Base-by-base conservation (phyloP, 768 basidiomycete genomes). In the Leucosporidium creatinivorum region DNA sequence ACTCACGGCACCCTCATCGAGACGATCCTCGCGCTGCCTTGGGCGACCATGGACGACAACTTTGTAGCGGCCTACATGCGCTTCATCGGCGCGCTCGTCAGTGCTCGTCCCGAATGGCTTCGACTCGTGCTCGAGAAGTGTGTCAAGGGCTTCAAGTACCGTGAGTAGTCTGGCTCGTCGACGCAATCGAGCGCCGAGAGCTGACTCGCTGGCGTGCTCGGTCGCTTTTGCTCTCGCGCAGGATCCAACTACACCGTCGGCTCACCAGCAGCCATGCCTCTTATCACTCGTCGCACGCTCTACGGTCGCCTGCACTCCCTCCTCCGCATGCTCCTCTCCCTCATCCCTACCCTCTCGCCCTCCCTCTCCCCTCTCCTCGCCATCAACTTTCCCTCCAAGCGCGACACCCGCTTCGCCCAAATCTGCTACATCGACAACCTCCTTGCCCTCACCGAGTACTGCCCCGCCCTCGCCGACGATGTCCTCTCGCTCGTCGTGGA, bases 401-500 rank as follows among this genome's bases (percentile, higher is more conserved):
- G 93, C 36, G 91, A 94, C 76, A 84, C 83, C 51, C 86, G 87
- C 73, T 79, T 84, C 3, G 81, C 85, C 0, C 93, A 97, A 73
- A 84, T 87, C 4, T 90, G 91, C 0, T 99, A 92, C 75, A 89
- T 97, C 71, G 86, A 90, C 55, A 99, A 99, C 77, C 78, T 92
- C 21, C 83, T 98, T 9, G 84, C 85, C 44, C 79, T 97, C 48
- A 87, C 87, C 0, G 84, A 85, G 47, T 98, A 96, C 77, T 97
- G 93, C 75, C 86, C 90, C 0, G 93, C 91, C 76, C 80, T 97
- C 26, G 75, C 76, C 2, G 92, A 93, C 69, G 86, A 86, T 72
- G 86, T 97, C 51, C 80, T 97, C 44, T 87, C 86, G 3, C 87
- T 87, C 0, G 89, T 97, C 44, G 84, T 99, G 28, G 93, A 96